Evolutionary conservation across 805 yeast genomes (phyloP).

Genomic region (Saturnispora diversa): DNA sequence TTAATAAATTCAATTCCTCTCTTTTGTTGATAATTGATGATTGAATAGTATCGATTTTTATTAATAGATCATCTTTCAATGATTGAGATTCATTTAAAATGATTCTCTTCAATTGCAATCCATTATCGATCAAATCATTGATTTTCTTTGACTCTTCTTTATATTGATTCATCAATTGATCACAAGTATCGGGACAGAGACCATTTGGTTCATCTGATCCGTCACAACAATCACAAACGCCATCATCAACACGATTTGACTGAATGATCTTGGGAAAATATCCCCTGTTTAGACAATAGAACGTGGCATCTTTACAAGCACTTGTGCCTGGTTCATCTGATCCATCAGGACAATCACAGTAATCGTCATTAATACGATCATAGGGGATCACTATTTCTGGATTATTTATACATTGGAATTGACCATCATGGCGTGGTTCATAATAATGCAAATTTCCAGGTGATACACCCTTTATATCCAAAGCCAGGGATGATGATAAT

Average conservation of each 20-base stretch:
- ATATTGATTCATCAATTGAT: conserved; percentile 38
- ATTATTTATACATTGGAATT: conserved; percentile 64
- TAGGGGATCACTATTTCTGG: conserved; percentile 56
- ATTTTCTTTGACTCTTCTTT: conserved; percentile 16
- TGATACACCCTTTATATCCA: conserved; percentile 28
- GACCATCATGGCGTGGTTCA: conserved; percentile 39
- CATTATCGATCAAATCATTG: conserved; percentile 25
- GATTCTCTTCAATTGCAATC: conserved; percentile 29
- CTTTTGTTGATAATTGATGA: conserved; percentile 22
- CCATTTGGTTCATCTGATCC: conserved; percentile 73
- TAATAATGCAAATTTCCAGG: conserved; percentile 39
- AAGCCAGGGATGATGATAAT: not conserved
- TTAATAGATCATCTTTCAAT: conserved; percentile 15
- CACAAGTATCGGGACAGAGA: conserved; percentile 52
- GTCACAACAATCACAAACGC: conserved; percentile 96
- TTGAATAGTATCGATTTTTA: conserved; percentile 12
- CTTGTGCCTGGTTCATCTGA: conserved; percentile 94
- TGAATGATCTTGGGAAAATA: conserved; percentile 56
- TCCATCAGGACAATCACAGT: conserved; percentile 97
- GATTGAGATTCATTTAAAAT: conserved; percentile 26
- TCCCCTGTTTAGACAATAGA: conserved; percentile 76
- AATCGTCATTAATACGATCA: conserved; percentile 73
- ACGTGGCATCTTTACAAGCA: conserved; percentile 54
- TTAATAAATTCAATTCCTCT: conserved; percentile 19
- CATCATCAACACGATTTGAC: conserved; percentile 69